A percentile compares a stretch with the other conserved stretches of the same genome.
Evolutionary conservation across 768 basidiomycete species (phyloP).

Genomic region (Sporobolomyces pararoseus): DNA sequence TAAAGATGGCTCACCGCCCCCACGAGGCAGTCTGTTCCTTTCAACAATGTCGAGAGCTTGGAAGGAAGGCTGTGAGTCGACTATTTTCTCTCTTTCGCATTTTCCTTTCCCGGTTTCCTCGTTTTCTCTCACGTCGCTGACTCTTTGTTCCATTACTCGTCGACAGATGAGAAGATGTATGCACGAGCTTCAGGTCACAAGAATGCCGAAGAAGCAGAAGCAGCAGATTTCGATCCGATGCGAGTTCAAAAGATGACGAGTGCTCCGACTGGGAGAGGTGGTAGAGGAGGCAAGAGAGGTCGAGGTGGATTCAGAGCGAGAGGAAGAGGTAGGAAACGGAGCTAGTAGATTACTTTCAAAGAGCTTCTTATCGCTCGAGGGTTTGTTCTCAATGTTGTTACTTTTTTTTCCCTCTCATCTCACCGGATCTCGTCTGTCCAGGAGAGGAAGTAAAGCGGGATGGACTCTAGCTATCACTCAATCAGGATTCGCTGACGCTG

Average conservation of each 20-base stretch:
- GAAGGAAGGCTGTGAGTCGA: slow-evolving; percentile 21
- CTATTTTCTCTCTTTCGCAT: background rate
- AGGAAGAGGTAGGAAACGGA: slow-evolving; percentile 8
- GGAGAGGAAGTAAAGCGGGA: too few relatives aligned
- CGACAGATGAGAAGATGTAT: slow-evolving; percentile 14
- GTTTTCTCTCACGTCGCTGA: background rate
- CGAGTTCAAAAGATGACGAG: slow-evolving; percentile 2
- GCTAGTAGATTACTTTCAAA: background rate
- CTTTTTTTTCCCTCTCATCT: background rate
- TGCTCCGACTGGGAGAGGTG: background rate
- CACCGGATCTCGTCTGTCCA: too few relatives aligned
- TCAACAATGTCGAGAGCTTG: slow-evolving; percentile 19
- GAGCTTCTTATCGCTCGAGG: too few relatives aligned
- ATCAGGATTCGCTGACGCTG: too few relatives aligned
- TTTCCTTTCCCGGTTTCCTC: background rate
- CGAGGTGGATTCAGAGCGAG: slow-evolving; percentile 5
- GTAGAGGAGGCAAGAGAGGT: background rate
- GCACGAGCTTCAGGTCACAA: slow-evolving; percentile 15
- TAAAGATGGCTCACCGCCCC: slow-evolving; percentile 23
- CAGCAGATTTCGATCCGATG: slow-evolving; percentile 5
- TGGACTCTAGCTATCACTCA: too few relatives aligned
- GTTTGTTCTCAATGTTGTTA: background rate
- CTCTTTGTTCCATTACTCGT: background rate
- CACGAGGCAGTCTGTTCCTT: slow-evolving; percentile 22
- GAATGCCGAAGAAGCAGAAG: slow-evolving; percentile 1